Percentiles rank a stretch among this genome's conserved stretches.
Evolutionary conservation across 73 alveolate species (phyloP).

Genomic region (Symbiodinium natans): DNA sequence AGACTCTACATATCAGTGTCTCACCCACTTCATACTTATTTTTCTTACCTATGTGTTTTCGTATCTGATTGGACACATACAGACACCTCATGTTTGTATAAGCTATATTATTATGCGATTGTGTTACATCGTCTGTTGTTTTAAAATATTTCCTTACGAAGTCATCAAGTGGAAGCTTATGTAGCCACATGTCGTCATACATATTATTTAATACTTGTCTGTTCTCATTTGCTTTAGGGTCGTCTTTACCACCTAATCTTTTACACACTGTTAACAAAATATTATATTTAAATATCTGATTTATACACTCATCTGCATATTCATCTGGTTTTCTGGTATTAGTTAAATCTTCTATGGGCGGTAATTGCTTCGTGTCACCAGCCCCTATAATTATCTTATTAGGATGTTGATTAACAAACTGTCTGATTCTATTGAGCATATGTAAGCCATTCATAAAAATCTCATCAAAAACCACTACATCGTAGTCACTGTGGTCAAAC

Average conservation of each 20-base stretch:
- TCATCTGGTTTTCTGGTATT: not conserved
- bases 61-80: not conserved
- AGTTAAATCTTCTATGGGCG: not conserved
- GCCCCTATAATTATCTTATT: not conserved
- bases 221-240: not conserved
- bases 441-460: not conserved
- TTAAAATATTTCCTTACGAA: no score
- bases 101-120: not conserved
- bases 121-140: not conserved
- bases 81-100: not conserved
- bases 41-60: not conserved
- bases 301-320: not conserved
- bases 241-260: not conserved
- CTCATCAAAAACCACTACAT: conserved; percentile 3
- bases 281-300: not conserved
- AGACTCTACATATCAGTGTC: not conserved
- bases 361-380: not conserved
- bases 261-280: not conserved
- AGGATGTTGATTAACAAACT: not conserved
- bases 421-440: not conserved
- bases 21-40: not conserved
- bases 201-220: not conserved
- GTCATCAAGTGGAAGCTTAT: no score
- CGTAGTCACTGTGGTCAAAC: not conserved
- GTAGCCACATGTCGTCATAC: not conserved